Base-by-base conservation (phyloP, 2,329 filamentous ascomycete species). In the Ambrosiella xylebori region DNA sequence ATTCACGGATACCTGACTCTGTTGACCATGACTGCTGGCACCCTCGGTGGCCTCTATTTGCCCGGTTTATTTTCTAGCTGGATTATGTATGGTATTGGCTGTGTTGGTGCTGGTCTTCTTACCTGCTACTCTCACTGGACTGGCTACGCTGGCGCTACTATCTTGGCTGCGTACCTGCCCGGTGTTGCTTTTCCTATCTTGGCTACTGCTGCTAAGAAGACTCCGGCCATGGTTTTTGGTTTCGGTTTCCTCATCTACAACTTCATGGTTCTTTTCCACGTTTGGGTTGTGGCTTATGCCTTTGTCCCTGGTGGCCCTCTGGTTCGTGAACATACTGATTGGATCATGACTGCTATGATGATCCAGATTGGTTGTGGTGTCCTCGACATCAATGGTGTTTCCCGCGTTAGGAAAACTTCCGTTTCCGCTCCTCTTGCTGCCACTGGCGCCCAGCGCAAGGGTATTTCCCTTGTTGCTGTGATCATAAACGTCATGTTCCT, bases 241-340 rank as follows among this genome's bases (percentile, higher is more conserved):
- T 68, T 94, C 12, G 91, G 86, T 3, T 96, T 95, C 72, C 72
- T 96, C 56, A 70, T 95, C 54, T 98, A 97, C 74, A 95, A 97
- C 70, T 77, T 97, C 65, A 73, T 97, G 73, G 84, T 96, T 3
- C 79, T 98, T n/a, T 95, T 95, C 75, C 91, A 97, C 67, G 89
- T 96, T 58, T 98, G 93, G 93, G 86, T 96, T 40, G 93, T 98
- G 9, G 93, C 93, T 1, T 98, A 98, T 66, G 93, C 93, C 11
- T 98, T 98, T 64, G 93, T 98, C 2, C 93, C 93, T 1, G 93
- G 93, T 56, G 93, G 93, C 1, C 88, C 88, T 2, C 77, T 95
- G 0, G 86, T 98, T 49, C 84, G 93, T 50, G 93, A 98, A 69
- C 90, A 84, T 66, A 98, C 90, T 1, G 91, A 97, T 68, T 96